Evolutionary conservation across 306 rosid genomes (phyloP).

Genomic region (Glycine tomentella): DNA sequence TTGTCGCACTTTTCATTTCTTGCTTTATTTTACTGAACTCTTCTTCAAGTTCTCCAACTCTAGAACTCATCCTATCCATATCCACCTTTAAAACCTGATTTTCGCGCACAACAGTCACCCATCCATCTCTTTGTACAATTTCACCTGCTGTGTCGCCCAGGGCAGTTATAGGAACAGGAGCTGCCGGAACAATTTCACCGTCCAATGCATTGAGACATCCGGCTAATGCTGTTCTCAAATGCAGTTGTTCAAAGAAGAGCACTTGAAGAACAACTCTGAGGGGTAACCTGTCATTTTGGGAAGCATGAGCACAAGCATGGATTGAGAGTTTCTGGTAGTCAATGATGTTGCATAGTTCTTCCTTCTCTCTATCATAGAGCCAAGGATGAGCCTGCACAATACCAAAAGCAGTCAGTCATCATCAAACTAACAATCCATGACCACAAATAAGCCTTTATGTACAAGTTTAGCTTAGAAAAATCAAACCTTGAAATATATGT

Average conservation of each 20-base stretch:
- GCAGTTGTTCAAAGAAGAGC: constrained; percentile 91
- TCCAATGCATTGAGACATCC: constrained; percentile 77
- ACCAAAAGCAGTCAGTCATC: constrained; percentile 9
- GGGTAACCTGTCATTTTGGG: constrained; percentile 88
- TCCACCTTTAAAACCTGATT: constrained; percentile 83
- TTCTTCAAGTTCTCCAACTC: constrained; percentile 89
- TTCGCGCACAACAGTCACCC: constrained; percentile 90
- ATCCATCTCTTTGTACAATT: constrained; percentile 86
- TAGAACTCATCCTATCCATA: constrained; percentile 84
- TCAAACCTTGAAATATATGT: constrained; percentile 87
- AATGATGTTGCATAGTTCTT: constrained; percentile 82
- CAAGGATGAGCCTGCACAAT: constrained; percentile 87
- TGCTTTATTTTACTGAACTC: constrained; percentile 81
- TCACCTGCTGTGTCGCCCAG: constrained; percentile 56
- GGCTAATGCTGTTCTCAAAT: constrained; percentile 80
- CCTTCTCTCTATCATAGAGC: constrained; percentile 77
- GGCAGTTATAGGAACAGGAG: constrained; percentile 50
- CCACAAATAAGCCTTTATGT: constrained; percentile 5
- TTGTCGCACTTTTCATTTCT: constrained; percentile 83
- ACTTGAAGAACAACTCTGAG: constrained; percentile 96
- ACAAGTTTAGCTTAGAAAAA: constrained; percentile 46
- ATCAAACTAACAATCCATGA: constrained; percentile 34
- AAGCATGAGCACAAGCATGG: constrained; percentile 95
- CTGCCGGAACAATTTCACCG: constrained; percentile 70
- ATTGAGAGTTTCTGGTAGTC: constrained; percentile 87